Evolutionary conservation across 108 stramenopile species (phyloP).

Genomic region (Cyclotella atomus): DNA sequence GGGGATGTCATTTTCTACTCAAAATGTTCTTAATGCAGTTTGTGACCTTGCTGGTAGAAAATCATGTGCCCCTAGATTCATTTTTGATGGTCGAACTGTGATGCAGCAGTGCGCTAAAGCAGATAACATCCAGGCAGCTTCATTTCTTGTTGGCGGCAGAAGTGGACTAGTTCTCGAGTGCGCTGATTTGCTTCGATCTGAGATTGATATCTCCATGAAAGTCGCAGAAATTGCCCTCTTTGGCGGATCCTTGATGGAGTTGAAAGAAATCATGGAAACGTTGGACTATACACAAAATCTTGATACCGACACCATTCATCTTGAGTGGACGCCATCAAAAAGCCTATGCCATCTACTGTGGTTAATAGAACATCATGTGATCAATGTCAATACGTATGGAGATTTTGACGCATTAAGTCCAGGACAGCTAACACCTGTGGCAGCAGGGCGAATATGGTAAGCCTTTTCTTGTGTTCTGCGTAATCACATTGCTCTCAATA

Average conservation of each 20-base stretch:
- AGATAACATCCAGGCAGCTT: slow-evolving; percentile 75
- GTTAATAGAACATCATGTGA: slow-evolving; percentile 69
- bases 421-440: slow-evolving; percentile 73
- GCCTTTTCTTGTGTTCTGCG: too few species aligned
- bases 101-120: slow-evolving; percentile 73
- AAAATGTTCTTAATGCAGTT: slow-evolving; percentile 69
- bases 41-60: slow-evolving; percentile 75
- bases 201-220: slow-evolving; percentile 57
- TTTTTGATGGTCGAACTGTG: slow-evolving; percentile 59
- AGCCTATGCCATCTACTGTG: slow-evolving; percentile 63
- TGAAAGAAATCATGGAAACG: slow-evolving; percentile 13
- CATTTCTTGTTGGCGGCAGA: slow-evolving; percentile 75
- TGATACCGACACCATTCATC: neutral
- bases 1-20: slow-evolving; percentile 54
- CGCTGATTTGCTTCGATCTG: slow-evolving; percentile 62
- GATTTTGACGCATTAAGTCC: slow-evolving; percentile 59
- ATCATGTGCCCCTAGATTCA: slow-evolving; percentile 48
- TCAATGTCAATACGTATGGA: slow-evolving; percentile 70
- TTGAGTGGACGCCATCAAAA: slow-evolving; percentile 52
- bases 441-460: slow-evolving; percentile 57
- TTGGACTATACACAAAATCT: neutral
- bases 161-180: slow-evolving; percentile 77
- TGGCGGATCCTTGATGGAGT: slow-evolving; percentile 31
- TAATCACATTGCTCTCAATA: neutral
- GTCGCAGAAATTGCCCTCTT: slow-evolving; percentile 69